These are phyloP conservation scores for Termitomyces sp. DNA, from an alignment of 768 basidiomycete genomes.

Conservation along the genomic window DNA sequence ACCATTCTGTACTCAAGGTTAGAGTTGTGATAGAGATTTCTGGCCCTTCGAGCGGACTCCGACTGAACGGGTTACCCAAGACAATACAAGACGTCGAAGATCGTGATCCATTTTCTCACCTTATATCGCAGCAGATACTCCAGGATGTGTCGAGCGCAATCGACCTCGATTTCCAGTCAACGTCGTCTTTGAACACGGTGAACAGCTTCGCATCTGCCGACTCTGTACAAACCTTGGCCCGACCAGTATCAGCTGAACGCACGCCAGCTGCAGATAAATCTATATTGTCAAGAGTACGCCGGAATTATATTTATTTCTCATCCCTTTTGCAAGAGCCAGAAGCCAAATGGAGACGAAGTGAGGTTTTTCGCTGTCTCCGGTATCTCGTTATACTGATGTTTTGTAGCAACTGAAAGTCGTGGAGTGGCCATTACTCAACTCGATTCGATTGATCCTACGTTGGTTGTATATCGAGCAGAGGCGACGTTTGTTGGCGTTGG, in stretches of 20 bases:
- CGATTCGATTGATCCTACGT: slow-evolving; percentile 93
- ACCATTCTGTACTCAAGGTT: slow-evolving; percentile 79
- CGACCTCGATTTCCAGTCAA: slow-evolving; percentile 62
- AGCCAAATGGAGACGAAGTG: slow-evolving; percentile 92
- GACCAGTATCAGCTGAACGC: slow-evolving; percentile 35
- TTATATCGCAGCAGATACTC: slow-evolving; percentile 56
- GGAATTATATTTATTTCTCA: slow-evolving; percentile 98
- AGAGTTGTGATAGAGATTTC: slow-evolving; percentile 77
- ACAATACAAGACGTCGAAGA: slow-evolving; percentile 60
- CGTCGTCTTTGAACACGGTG: slow-evolving; percentile 52
- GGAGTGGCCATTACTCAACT: slow-evolving; percentile 95
- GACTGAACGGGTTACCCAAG: slow-evolving; percentile 84
- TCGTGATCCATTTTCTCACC: slow-evolving; percentile 56
- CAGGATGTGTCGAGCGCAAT: slow-evolving; percentile 70
- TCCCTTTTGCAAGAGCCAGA: slow-evolving; percentile 96
- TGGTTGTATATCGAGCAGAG: slow-evolving; percentile 94
- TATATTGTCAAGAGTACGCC: slow-evolving; percentile 78
- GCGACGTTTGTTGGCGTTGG: slow-evolving; percentile 96
- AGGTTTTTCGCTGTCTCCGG: slow-evolving; percentile 9
- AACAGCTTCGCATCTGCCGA: slow-evolving; percentile 41
- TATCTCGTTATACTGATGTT: slow-evolving; percentile 7
- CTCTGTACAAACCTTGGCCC: slow-evolving; percentile 25
- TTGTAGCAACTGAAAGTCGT: slow-evolving; percentile 69
- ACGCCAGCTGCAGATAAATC: slow-evolving; percentile 69
- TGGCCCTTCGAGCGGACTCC: slow-evolving; percentile 65